Conservation (phyloP, 208 protist species). For the Trypanosoma brucei region DNA sequence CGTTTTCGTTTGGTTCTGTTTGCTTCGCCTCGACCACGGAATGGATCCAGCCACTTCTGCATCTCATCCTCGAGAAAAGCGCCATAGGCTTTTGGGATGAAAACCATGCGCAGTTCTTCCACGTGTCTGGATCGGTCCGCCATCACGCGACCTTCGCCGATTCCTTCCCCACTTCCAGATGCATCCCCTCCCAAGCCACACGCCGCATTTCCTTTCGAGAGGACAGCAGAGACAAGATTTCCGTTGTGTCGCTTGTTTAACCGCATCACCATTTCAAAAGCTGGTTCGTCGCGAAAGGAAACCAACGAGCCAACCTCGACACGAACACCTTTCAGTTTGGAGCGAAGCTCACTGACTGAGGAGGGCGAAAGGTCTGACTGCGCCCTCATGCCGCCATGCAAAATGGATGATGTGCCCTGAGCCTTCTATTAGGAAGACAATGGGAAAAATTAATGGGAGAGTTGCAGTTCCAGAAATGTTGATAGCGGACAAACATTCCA, state of each 20-base stretch:
- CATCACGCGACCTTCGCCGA: not conserved
- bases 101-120: slow-evolving; percentile 16
- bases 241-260: slow-evolving; percentile 27
- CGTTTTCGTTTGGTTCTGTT: slow-evolving; percentile 9
- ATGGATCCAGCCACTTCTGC: slow-evolving; percentile 41
- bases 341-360: slow-evolving; percentile 10
- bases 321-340: slow-evolving; percentile 23
- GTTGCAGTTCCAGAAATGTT: not conserved
- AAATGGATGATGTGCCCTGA: not conserved
- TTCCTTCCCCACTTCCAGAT: slow-evolving; percentile 1
- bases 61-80: slow-evolving; percentile 27
- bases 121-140: not conserved
- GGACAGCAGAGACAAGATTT: slow-evolving; percentile 16
- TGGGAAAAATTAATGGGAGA: slow-evolving; percentile 9
- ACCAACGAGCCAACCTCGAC: slow-evolving; percentile 30
- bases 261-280: slow-evolving; percentile 46
- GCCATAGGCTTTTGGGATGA: slow-evolving; percentile 25
- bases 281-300: slow-evolving; percentile 30
- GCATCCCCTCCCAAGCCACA: not conserved
- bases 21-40: slow-evolving; percentile 12
- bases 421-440: not conserved
- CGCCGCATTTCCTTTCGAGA: slow-evolving; percentile 3
- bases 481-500: not conserved
- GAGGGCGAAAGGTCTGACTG: slow-evolving; percentile 1
- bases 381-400: not conserved